Conservation (phyloP, 2,329 filamentous ascomycete genomes). For the Colletotrichum cuscutae region DNA sequence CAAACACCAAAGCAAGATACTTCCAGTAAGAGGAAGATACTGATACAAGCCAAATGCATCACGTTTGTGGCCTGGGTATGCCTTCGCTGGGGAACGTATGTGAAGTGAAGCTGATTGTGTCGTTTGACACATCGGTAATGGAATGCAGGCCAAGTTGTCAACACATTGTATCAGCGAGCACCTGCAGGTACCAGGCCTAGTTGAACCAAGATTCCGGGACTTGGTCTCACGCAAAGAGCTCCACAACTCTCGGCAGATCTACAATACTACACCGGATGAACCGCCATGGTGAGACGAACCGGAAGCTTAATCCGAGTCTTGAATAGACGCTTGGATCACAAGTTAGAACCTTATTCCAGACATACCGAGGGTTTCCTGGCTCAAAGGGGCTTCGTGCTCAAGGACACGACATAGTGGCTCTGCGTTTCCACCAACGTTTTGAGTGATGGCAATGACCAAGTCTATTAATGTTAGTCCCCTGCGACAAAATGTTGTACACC, state of each 20-base stretch:
- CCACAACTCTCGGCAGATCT: constrained; percentile 6
- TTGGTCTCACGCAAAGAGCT: constrained; percentile 5
- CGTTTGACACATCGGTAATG: background rate
- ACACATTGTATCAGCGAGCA: no score
- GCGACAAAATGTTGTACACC: background rate
- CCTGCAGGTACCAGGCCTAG: background rate
- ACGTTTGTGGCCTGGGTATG: no score
- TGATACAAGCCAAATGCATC: no score
- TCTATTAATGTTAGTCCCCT: background rate
- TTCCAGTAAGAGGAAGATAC: no score
- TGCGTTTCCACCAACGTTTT: background rate
- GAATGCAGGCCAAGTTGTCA: background rate
- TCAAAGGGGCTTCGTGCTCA: background rate
- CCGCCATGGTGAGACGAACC: background rate
- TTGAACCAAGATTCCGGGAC: background rate
- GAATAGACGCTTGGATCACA: background rate
- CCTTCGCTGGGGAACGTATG: no score
- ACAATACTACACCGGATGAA: background rate
- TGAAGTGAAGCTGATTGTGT: no score
- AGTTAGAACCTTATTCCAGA: background rate
- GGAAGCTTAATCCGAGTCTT: background rate
- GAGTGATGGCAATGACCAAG: background rate
- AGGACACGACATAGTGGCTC: background rate
- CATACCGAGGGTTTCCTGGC: background rate
- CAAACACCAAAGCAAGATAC: no score